These are phyloP conservation scores for Leptographium flavum DNA, from an alignment of 2,329 filamentous ascomycete species.

Conservation along the genomic window DNA sequence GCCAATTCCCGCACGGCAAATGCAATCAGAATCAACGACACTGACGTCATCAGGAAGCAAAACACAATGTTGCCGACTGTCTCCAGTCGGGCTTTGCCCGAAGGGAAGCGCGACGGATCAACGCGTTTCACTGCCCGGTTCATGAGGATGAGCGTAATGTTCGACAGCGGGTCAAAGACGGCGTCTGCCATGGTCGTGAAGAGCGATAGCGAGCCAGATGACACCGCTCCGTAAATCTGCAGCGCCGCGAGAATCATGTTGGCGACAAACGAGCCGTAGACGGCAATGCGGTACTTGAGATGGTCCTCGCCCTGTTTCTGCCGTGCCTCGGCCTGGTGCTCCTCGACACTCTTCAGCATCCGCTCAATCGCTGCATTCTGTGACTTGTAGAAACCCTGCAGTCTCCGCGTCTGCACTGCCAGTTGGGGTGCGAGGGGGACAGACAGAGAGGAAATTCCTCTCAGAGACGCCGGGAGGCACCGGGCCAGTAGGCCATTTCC, in stretches of 20 bases:
- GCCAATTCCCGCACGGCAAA: slow-evolving; percentile 64
- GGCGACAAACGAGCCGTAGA: slow-evolving; percentile 57
- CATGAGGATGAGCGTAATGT: slow-evolving; percentile 72
- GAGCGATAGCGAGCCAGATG: slow-evolving; percentile 80
- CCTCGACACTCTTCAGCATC: slow-evolving; percentile 82
- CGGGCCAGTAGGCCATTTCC: slow-evolving; percentile 8
- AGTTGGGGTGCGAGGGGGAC: slow-evolving; percentile 19
- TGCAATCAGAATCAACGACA: slow-evolving; percentile 84
- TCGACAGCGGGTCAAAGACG: slow-evolving; percentile 83
- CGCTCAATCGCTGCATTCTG: slow-evolving; percentile 93
- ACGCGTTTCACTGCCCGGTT: slow-evolving; percentile 81
- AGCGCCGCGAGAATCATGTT: slow-evolving; percentile 67
- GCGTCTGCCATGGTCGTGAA: slow-evolving; percentile 97
- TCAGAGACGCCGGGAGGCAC: slow-evolving; percentile 20
- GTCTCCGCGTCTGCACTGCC: slow-evolving; percentile 18
- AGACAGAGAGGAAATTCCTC: slow-evolving; percentile 13
- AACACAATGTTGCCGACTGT: slow-evolving; percentile 94
- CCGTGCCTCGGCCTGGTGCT: slow-evolving; percentile 69
- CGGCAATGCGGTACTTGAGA: slow-evolving; percentile 54
- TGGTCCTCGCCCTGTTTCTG: slow-evolving; percentile 73
- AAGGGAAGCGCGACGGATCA: slow-evolving; percentile 74
- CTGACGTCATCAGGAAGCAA: slow-evolving; percentile 88
- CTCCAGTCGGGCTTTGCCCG: slow-evolving; percentile 85
- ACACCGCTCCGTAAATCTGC: slow-evolving; percentile 78
- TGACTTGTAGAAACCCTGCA: slow-evolving; percentile 72